Base-by-base conservation (phyloP, 2,329 filamentous ascomycete genomes). In the Sclerotinia subarctica region DNA sequence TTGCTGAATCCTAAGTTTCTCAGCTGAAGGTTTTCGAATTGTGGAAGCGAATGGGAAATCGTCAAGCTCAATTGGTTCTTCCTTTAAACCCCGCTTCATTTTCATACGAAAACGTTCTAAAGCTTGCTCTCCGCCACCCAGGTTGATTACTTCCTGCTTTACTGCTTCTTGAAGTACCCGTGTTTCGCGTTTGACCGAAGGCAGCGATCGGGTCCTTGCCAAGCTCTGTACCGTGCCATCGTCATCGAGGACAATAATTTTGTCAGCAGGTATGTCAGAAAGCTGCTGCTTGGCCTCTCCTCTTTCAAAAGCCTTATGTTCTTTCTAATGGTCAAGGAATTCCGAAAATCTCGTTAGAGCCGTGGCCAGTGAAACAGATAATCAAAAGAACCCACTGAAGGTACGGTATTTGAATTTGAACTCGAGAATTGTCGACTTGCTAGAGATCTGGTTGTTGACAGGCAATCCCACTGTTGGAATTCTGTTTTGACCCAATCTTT, bases 51-150 rank as follows among this genome's bases (percentile, higher is more conserved):
- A 5, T 13, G 38, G 7, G 1, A 21, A 24, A 29, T 13, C 2
- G 6, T 24, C 44, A 3, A 19, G 0, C 29, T 49, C 13, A n/a
- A 15, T 1, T 15, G 19, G 26, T 46, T 24, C 26, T 38, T n/a
- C 3, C 17, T 59, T 47, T 29, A n/a, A 32, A 2, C 13, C 15
- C 6, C 5, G 10, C 26, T 47, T n/a, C 3, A 17, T 35, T 3
- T 0, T 10, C 15, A 21, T 8, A 4, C 5, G 42, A 21, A 8
- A 1, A 1, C 0, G 2, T 19, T 7, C 4, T 21, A 1, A 1
- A 26, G 15, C 17, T 15, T 21, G 11, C 26, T 21, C 19, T 21
- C 8, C n/a, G 32, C 5, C 10, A 56, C 21, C 5, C 11, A 32
- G n/a, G 13, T 13, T n/a, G 32, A 24, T 10, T 4, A 21, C 10